These are phyloP conservation scores for Aspergillus carlsbadensis DNA, from an alignment of 495 filamentous ascomycete species.

Conservation along the genomic window DNA sequence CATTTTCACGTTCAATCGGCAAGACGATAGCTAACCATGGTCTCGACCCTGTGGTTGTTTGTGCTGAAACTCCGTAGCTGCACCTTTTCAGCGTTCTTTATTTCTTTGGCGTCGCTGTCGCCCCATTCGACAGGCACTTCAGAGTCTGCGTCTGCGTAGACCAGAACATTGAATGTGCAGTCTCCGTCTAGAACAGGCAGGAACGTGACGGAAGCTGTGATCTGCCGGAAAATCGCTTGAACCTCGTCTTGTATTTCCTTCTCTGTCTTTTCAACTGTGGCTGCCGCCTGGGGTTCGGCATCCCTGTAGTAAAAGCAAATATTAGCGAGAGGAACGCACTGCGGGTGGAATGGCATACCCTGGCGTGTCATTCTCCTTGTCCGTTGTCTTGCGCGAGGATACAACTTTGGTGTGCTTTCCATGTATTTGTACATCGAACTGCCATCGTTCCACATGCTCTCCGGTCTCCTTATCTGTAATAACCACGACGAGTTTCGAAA, in stretches of 20 bases:
- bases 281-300: slow-evolving; percentile 29
- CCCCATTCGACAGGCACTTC: slow-evolving; percentile 99
- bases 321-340: not conserved
- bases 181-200: slow-evolving; percentile 87
- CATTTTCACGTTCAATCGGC: slow-evolving; percentile 33
- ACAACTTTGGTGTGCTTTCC: slow-evolving; percentile 54
- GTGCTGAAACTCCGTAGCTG: slow-evolving; percentile 95
- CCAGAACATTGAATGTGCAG: slow-evolving; percentile 98
- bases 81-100: slow-evolving; percentile 92
- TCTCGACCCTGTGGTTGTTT: slow-evolving; percentile 88
- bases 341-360: slow-evolving; percentile 39
- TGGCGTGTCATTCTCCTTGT: slow-evolving; percentile 63
- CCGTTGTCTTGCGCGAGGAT: slow-evolving; percentile 46
- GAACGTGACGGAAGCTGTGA: slow-evolving; percentile 96
- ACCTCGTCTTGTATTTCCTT: slow-evolving; percentile 94
- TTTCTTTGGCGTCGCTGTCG: slow-evolving; percentile 97
- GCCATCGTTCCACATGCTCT: slow-evolving; percentile 94
- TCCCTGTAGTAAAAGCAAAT: slow-evolving; percentile 25
- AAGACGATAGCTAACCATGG: slow-evolving; percentile 83
- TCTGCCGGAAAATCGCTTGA: slow-evolving; percentile 92
- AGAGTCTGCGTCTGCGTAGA: slow-evolving; percentile 94
- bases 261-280: slow-evolving; percentile 72
- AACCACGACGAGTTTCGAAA: slow-evolving; percentile 93
- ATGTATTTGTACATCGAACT: slow-evolving; percentile 91
- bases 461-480: slow-evolving; percentile 96